These are phyloP conservation scores for Dactylellina sp. DNA, from an alignment of 2,329 filamentous ascomycete species.

Conservation along the genomic window DNA sequence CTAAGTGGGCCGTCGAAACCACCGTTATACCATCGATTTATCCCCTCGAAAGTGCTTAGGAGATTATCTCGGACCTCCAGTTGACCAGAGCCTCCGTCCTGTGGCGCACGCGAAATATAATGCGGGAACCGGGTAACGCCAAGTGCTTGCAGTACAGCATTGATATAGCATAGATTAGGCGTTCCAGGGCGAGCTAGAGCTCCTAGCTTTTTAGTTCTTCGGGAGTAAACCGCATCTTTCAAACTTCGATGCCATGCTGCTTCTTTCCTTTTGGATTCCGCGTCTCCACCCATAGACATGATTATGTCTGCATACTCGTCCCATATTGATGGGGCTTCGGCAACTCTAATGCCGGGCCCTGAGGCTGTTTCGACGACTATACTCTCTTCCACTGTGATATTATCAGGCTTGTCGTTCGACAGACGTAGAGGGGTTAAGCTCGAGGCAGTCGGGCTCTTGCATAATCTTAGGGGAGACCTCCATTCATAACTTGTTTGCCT, in stretches of 20 bases:
- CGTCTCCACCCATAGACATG: neutral
- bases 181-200: slow-evolving; percentile 1
- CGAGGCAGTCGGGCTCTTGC: too few relatives aligned
- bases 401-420: too few relatives aligned
- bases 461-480: too few relatives aligned
- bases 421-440: too few relatives aligned
- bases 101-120: neutral
- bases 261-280: neutral
- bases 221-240: neutral
- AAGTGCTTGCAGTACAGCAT: slow-evolving; percentile 25
- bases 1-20: slow-evolving; percentile 1
- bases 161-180: slow-evolving; percentile 34
- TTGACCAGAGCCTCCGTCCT: neutral
- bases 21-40: slow-evolving; percentile 7
- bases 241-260: neutral
- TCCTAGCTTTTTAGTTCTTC: slow-evolving; percentile 9
- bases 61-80: neutral
- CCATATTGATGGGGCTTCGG: neutral
- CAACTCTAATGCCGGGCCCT: neutral
- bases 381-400: too few relatives aligned
- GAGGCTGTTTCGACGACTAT: neutral
- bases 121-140: slow-evolving; percentile 20
- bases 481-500: neutral
- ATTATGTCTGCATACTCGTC: neutral
- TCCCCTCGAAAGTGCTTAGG: neutral